Evolutionary conservation across 2,329 filamentous ascomycete species (phyloP), one percentile per base, ranked within the genome.

Genomic region (Colletotrichum orbiculare): DNA sequence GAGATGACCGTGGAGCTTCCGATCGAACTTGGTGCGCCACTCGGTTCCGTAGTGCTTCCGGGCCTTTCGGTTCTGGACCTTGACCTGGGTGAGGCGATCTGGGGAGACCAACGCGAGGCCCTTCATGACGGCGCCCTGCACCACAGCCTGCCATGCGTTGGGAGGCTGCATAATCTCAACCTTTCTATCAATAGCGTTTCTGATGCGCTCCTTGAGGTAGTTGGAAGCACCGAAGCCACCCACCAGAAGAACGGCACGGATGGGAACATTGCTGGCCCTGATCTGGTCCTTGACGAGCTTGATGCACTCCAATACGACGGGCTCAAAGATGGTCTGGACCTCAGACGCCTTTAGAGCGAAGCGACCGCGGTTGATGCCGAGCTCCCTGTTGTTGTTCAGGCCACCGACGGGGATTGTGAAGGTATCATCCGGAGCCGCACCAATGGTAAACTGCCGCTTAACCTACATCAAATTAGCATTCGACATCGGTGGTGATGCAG

Each of bases 11-110:
- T 95, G 92, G 73, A 89, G 90, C 50, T 86, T 83, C 72, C 91
- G 89, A 69, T 94, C 91, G 74, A 92, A 95, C 0, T 92, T 89
- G 0, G 91, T 94, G 0, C 91, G 91, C 76, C 94, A 94, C 34
- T 88, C 91, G 4, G 91, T 94, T 25, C 92, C 92, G 73, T 95
- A 94, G 73, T 92, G 88, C 85, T 89, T 91, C 68, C 91, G 84
- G 46, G 90, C 89, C 75, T 91, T 88, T 47, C 91, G 82, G 41
- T 79, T 78, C 65, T 75, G 74, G 37, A 83, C 73, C 53, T 73
- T 74, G 53, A 83, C 77, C 54, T 73, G 71, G 10, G 75, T 76
- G 35, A 75, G 74, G 10, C 71, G 69, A 8, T 76, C 74, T 0
- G 78, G 75, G 1, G 73, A 72, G 37, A 70, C 72, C 17, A 76